Percentiles rank a stretch among this genome's conserved stretches.
Evolutionary conservation across 768 basidiomycete species (phyloP).

Genomic region (Amanita polypyramis): DNA sequence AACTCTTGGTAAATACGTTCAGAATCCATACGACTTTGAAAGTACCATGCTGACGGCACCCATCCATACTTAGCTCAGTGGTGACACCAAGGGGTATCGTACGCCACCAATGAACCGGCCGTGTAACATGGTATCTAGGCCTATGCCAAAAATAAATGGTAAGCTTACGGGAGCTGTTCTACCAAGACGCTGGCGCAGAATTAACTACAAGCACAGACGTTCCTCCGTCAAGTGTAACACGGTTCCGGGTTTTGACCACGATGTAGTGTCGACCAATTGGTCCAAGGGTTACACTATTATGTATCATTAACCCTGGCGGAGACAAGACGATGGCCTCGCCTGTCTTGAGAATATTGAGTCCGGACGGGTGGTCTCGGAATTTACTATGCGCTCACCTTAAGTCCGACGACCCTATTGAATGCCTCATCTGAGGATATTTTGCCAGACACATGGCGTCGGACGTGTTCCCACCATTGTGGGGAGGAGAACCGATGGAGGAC

Average conservation of each 20-base stretch:
- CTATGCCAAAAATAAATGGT: no score
- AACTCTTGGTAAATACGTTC: no score
- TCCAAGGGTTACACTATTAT: conserved; percentile 3
- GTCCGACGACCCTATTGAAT: conserved; percentile 54
- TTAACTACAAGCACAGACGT: conserved; percentile 40
- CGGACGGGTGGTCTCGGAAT: neutral
- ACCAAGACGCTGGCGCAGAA: conserved; percentile 1
- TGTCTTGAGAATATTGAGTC: conserved; percentile 31
- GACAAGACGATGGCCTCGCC: conserved; percentile 63
- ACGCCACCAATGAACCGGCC: no score
- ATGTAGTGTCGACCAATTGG: conserved; percentile 47
- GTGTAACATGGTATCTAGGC: no score
- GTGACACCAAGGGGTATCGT: no score
- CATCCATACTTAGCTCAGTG: no score
- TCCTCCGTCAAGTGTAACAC: conserved; percentile 58
- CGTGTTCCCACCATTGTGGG: conserved; percentile 64
- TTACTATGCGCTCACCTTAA: conserved; percentile 35
- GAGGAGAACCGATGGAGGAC: conserved; percentile 72
- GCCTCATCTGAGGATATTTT: conserved; percentile 43
- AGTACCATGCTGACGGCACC: no score
- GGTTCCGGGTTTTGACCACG: conserved; percentile 47
- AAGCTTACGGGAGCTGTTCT: no score
- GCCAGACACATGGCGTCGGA: conserved; percentile 56
- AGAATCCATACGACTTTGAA: no score
- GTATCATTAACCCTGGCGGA: conserved; percentile 44